Evolutionary conservation across 1,284 basidiomycete genomes (phyloP).

Genomic region (Tylopilus orsonianus): DNA sequence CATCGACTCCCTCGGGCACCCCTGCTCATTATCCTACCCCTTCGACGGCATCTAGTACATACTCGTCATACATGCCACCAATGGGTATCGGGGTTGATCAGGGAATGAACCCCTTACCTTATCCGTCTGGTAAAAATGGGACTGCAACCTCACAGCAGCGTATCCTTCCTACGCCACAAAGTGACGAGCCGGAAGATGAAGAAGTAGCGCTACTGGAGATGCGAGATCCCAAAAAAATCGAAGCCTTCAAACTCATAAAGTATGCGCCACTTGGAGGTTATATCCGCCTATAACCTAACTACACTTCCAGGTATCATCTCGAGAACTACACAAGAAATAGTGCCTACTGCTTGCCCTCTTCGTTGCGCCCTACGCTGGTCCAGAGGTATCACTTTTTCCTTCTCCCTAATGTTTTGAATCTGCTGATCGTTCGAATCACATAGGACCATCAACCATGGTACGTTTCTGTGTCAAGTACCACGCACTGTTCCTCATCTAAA

Average conservation of each 20-base stretch:
- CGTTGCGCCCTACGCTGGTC: conserved; percentile 80
- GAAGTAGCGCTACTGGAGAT: conserved; percentile 28
- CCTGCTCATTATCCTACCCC: conserved; percentile 30
- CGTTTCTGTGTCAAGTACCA: conserved; percentile 12
- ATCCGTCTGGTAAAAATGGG: conserved; percentile 30
- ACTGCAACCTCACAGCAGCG: conserved; percentile 24
- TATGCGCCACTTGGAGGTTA: conserved; percentile 35
- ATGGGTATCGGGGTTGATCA: conserved; percentile 58
- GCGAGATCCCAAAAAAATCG: conserved; percentile 63
- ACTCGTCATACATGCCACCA: conserved; percentile 56
- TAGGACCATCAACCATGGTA: conserved; percentile 82
- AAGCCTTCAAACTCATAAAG: conserved; percentile 82
- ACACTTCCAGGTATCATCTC: conserved; percentile 67
- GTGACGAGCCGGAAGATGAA: conserved; percentile 28
- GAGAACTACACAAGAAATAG: conserved; percentile 82
- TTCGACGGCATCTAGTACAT: conserved; percentile 38
- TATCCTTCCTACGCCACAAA: conserved; percentile 25
- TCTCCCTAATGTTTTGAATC: neutral
- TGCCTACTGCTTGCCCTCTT: conserved; percentile 84
- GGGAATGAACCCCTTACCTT: conserved; percentile 47
- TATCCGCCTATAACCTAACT: conserved; percentile 1
- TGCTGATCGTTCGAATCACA: conserved; percentile 16
- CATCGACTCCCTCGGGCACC: conserved; percentile 40
- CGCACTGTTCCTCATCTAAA: conserved; percentile 12
- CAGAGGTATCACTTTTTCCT: conserved; percentile 57